Evolutionary conservation across 2,329 filamentous ascomycete species (phyloP).

Genomic region (Exophiala calicioides): DNA sequence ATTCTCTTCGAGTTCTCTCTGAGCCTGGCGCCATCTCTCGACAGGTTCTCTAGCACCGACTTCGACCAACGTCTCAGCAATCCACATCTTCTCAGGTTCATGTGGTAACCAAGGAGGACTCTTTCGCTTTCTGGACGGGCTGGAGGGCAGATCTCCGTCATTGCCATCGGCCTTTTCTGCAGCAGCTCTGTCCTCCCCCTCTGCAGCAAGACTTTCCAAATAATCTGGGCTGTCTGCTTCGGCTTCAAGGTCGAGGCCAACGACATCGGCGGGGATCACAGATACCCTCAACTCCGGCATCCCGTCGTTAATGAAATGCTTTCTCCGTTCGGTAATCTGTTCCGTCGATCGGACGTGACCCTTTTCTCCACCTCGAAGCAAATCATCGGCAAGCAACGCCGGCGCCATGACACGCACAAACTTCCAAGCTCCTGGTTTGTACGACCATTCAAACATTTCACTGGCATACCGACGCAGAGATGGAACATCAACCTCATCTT

Average conservation of each 20-base stretch:
- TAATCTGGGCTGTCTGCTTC: conserved; percentile 66
- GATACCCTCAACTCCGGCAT: conserved; percentile 76
- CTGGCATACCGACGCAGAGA: conserved; percentile 72
- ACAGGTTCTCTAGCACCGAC: conserved; percentile 66
- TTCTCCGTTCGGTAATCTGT: conserved; percentile 63
- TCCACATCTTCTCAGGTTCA: conserved; percentile 66
- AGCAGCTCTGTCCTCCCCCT: conserved; percentile 36
- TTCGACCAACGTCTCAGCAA: conserved; percentile 64
- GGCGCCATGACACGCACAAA: conserved; percentile 80
- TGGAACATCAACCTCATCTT: conserved; percentile 60
- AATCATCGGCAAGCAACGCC: conserved; percentile 68
- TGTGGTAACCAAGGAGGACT: conserved; percentile 63
- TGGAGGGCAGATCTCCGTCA: conserved; percentile 38
- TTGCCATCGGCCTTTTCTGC: conserved; percentile 35
- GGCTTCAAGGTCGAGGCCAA: conserved; percentile 71
- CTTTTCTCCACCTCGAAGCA: conserved; percentile 37
- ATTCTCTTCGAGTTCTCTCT: conserved; percentile 27
- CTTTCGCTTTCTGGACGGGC: conserved; percentile 46
- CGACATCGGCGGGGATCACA: conserved; percentile 73
- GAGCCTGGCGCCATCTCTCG: conserved; percentile 61
- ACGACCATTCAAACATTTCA: conserved; percentile 85
- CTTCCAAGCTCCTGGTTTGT: conserved; percentile 75
- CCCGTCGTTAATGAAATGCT: conserved; percentile 72
- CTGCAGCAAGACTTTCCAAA: conserved; percentile 35
- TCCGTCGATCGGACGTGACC: conserved; percentile 27